Evolutionary conservation across 306 rosid genomes (phyloP), one percentile per base, ranked within the genome.

Genomic region (Ziziphus jujuba): DNA sequence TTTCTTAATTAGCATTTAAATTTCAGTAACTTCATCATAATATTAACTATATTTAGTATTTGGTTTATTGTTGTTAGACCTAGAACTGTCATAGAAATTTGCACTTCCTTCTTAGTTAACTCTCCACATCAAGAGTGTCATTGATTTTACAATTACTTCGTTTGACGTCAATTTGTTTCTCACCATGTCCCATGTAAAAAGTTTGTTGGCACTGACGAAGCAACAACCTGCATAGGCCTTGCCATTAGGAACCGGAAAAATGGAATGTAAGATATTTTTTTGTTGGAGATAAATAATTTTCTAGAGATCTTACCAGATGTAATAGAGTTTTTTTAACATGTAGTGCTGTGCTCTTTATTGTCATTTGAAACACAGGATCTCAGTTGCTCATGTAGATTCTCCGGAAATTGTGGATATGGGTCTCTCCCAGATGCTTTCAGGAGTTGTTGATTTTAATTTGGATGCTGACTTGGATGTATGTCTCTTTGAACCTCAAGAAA

Each of bases 141-240:
- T n/a, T n/a, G n/a, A n/a, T n/a, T n/a, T n/a, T n/a, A n/a, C n/a
- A n/a, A n/a, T n/a, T n/a, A n/a, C n/a, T n/a, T n/a, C n/a, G n/a
- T n/a, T n/a, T n/a, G n/a, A 72, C 62, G 47, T 68, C 7, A 17
- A 12, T 65, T 38, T 16, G 28, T 49, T 62, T 57, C 25, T 59
- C 70, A 71, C 61, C 1, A 14, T 53, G 19, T 55, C 40, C 25
- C 23, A 17, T 16, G 7, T 68, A 59, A 15, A 79, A 65, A 92
- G 97, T 87, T 70, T 83, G 84, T 83, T 76, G 98, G 98, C 82
- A 90, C 97, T 25, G 97, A 92, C 77, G 98, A 92, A 86, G 98
- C 97, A 71, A 92, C 98, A 25, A 92, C 97, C 5, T 92, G 98
- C 54, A 86, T 92, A 16, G 91, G 96, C 60, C 62, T 92, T 75